Evolutionary conservation across 1,139 yeast genomes (phyloP).

Genomic region (Candida albicans): DNA sequence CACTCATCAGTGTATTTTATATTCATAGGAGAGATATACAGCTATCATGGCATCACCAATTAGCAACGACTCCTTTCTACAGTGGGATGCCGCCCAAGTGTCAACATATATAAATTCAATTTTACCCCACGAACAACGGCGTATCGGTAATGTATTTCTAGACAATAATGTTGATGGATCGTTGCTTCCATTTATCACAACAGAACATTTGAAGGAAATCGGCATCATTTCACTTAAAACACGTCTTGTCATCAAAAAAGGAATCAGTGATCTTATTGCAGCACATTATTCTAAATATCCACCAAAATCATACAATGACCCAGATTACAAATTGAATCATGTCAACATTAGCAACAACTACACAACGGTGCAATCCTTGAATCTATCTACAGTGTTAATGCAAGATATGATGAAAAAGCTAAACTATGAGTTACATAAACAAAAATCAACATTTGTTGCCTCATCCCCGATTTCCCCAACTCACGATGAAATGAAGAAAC

Average conservation of each 20-base stretch:
- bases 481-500: slow-evolving; percentile 34
- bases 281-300: slow-evolving; percentile 33
- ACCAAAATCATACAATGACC: slow-evolving; percentile 32
- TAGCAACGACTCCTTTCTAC: slow-evolving; percentile 39
- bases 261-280: slow-evolving; percentile 45
- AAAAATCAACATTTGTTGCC: slow-evolving; percentile 6
- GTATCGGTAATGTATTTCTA: slow-evolving; percentile 38
- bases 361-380: slow-evolving; percentile 35
- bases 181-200: slow-evolving; percentile 55
- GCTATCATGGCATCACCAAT: slow-evolving; percentile 14
- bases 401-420: slow-evolving; percentile 39
- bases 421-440: slow-evolving; percentile 18
- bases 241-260: slow-evolving; percentile 50
- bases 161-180: slow-evolving; percentile 63
- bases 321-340: slow-evolving; percentile 29
- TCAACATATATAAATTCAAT: slow-evolving; percentile 32
- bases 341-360: slow-evolving; percentile 36
- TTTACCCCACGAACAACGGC: slow-evolving; percentile 20
- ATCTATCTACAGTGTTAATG: slow-evolving; percentile 32
- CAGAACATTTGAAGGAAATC: slow-evolving; percentile 61
- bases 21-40: neutral
- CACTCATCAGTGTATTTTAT: too few relatives aligned
- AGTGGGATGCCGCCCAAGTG: slow-evolving; percentile 53
- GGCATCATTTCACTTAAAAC: slow-evolving; percentile 45
- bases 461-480: slow-evolving; percentile 25